A percentile compares a stretch with the other conserved stretches of the same genome.
Conservation (phyloP, 1,284 basidiomycete genomes). For the Ganoderma lucidum region DNA sequence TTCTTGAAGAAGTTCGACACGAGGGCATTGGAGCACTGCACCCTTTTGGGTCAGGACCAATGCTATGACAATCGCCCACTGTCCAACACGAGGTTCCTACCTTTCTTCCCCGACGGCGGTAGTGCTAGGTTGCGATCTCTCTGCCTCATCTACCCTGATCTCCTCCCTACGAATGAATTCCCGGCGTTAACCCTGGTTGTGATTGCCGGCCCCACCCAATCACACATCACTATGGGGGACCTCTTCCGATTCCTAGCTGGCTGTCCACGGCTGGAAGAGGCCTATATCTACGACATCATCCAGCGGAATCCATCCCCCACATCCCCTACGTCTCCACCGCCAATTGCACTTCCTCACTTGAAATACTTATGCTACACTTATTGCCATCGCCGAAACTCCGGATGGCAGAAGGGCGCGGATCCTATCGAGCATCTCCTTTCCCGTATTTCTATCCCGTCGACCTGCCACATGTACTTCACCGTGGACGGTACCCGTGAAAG, state of each 20-base stretch:
- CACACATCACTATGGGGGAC: constrained; percentile 2
- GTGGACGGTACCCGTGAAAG: too few species aligned
- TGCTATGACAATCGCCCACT: too few species aligned
- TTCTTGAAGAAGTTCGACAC: not conserved
- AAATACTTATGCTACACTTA: not conserved
- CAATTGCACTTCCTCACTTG: not conserved
- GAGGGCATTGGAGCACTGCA: not conserved
- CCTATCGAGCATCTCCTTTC: not conserved
- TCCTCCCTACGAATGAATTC: constrained; percentile 4
- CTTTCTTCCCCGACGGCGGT: not conserved
- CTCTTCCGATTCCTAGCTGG: constrained; percentile 9
- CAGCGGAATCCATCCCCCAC: not conserved
- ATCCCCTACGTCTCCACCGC: not conserved
- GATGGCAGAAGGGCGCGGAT: too few species aligned
- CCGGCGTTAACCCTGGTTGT: not conserved
- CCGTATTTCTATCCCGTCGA: not conserved
- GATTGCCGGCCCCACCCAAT: too few species aligned
- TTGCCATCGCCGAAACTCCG: too few species aligned
- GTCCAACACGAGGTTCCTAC: not conserved
- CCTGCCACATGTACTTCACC: constrained; percentile 9
- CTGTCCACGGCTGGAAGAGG: constrained; percentile 5
- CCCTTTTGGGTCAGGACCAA: not conserved
- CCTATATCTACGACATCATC: not conserved
- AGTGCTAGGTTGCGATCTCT: not conserved
- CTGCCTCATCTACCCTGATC: not conserved